phyloP scores from a whole-genome alignment of 1,139 yeast species.

The Torulaspora globosa region DNA sequence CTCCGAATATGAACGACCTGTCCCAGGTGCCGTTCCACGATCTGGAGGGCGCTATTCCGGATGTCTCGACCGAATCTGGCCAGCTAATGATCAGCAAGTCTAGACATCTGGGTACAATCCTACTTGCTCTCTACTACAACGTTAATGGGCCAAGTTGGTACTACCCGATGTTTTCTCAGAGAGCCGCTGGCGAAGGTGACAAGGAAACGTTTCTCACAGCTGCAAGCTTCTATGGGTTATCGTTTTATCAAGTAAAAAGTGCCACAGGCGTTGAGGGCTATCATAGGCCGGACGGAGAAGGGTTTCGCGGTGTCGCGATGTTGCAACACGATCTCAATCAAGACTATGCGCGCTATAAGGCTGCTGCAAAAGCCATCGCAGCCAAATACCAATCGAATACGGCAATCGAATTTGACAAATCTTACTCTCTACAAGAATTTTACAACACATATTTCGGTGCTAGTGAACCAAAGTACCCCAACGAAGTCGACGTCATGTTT shows the following conservation, averaged over 20 bases:
- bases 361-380: constrained; percentile 22
- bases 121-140: constrained; percentile 73
- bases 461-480: constrained; percentile 10
- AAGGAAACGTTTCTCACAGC: constrained; percentile 86
- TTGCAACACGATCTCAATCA: constrained; percentile 34
- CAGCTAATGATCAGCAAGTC: constrained; percentile 67
- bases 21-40: constrained; percentile 59
- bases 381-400: constrained; percentile 11
- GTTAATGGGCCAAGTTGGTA: constrained; percentile 72
- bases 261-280: constrained; percentile 35
- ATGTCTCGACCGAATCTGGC: constrained; percentile 78
- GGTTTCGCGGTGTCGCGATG: constrained; percentile 36
- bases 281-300: constrained; percentile 20
- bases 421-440: constrained; percentile 25
- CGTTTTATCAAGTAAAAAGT: constrained; percentile 64
- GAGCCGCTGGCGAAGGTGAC: constrained; percentile 86
- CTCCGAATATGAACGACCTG: constrained; percentile 29
- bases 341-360: constrained; percentile 27
- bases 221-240: constrained; percentile 56
- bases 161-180: constrained; percentile 82
- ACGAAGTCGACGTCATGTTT: constrained; percentile 31
- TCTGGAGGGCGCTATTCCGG: constrained; percentile 68
- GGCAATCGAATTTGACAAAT: constrained; percentile 21
- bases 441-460: constrained; percentile 25
- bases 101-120: constrained; percentile 58